Evolutionary conservation across 2,329 filamentous ascomycete genomes (phyloP).

Genomic region (Alternaria sp.): DNA sequence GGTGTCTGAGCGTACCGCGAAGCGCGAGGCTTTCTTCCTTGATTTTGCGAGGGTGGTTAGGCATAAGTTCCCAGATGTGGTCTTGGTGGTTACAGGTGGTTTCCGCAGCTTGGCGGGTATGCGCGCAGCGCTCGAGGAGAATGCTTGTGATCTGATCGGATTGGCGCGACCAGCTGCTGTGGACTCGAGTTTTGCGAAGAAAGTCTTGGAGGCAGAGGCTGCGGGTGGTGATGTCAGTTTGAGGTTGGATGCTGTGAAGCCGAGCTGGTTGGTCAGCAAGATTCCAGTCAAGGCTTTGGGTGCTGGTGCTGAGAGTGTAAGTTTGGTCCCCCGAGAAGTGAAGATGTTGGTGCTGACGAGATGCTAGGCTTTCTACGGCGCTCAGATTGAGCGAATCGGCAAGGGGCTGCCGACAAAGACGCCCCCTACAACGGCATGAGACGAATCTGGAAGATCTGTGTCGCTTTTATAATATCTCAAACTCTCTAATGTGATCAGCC

Average conservation of each 20-base stretch:
- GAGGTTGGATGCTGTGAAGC: constrained; percentile 3
- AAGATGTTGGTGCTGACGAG: background rate
- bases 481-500: background rate
- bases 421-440: background rate
- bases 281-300: constrained; percentile 1
- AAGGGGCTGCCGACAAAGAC: background rate
- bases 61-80: constrained; percentile 39
- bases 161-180: constrained; percentile 22
- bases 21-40: constrained; percentile 72
- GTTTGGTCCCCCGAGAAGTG: background rate
- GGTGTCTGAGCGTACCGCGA: constrained; percentile 51
- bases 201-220: constrained; percentile 13
- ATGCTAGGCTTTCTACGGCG: background rate
- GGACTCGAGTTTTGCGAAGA: constrained; percentile 9
- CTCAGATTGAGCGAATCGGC: background rate
- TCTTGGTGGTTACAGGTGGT: constrained; percentile 65
- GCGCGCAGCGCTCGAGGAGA: constrained; percentile 59
- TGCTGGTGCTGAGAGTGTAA: constrained; percentile 5
- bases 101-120: constrained; percentile 62
- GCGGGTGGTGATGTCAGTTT: background rate
- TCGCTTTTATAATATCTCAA: background rate
- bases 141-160: constrained; percentile 25
- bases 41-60: constrained; percentile 64
- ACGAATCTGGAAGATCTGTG: background rate
- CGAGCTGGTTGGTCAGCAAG: constrained; percentile 11